Percentiles rank a stretch among this genome's conserved stretches.
Conservation (phyloP, 2,329 filamentous ascomycete species). For the Elsinoe fawcettii region DNA sequence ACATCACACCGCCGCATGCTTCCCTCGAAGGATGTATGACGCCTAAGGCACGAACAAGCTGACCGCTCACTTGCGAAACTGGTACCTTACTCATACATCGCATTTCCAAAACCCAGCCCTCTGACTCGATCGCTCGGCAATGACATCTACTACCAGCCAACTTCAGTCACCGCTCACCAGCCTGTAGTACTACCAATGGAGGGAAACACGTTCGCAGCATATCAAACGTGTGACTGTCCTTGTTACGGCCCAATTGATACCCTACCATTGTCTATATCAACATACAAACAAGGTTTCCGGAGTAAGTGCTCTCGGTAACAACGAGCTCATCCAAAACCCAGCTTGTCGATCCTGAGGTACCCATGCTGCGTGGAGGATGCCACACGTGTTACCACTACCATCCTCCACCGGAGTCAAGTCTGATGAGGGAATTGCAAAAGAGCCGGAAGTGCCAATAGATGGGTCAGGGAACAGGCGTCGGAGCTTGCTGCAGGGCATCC, state of each 20-base stretch:
- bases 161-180: constrained; percentile 1
- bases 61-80: not conserved
- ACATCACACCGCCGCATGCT: not conserved
- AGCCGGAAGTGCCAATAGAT: not conserved
- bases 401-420: not conserved
- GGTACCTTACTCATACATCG: not conserved
- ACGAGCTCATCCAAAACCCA: not conserved
- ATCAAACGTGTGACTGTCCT: not conserved
- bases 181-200: not conserved
- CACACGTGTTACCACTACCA: constrained; percentile 4
- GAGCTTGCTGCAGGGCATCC: not conserved
- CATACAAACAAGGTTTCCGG: not conserved
- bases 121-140: not conserved
- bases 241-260: not conserved
- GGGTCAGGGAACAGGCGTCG: not conserved
- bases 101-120: not conserved
- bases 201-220: not conserved
- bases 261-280: not conserved
- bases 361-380: constrained; percentile 12
- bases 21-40: not conserved
- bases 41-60: not conserved
- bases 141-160: not conserved
- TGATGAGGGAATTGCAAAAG: not conserved
- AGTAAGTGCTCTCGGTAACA: not conserved
- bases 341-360: not conserved